Evolutionary conservation across 495 filamentous ascomycete species (phyloP).

Genomic region (Lindgomyces ingoldianus): DNA sequence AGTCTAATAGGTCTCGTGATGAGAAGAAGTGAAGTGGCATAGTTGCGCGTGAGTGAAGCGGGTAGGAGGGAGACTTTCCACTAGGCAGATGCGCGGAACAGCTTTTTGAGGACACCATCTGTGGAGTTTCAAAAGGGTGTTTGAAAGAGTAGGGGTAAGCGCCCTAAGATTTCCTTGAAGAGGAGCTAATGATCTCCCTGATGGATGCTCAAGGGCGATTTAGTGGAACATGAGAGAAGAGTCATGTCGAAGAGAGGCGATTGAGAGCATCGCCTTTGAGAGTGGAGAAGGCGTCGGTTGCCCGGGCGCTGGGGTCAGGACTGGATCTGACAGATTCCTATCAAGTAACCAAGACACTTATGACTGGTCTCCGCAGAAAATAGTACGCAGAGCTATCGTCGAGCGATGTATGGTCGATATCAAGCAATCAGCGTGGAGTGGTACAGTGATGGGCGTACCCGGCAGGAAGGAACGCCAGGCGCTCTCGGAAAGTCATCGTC

Average conservation of each 20-base stretch:
- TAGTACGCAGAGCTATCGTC: conserved; percentile 28
- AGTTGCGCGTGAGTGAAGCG: no score
- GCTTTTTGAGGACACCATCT: no score
- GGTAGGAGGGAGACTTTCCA: no score
- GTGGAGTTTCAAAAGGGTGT: no score
- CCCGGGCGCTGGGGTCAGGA: not conserved
- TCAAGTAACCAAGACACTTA: conserved; percentile 28
- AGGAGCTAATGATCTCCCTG: not conserved
- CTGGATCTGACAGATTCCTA: conserved; percentile 25
- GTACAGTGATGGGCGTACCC: conserved; percentile 12
- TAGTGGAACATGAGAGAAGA: no score
- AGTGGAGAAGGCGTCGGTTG: not conserved
- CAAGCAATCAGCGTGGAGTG: conserved; percentile 28
- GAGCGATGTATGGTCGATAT: conserved; percentile 18
- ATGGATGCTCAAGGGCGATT: no score
- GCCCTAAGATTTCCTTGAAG: no score
- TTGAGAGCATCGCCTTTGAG: not conserved
- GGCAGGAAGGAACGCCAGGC: not conserved
- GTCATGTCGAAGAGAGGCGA: not conserved
- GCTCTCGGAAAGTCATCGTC: not conserved
- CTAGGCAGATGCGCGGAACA: no score
- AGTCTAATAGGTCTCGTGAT: no score
- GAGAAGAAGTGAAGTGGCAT: no score
- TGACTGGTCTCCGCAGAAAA: not conserved
- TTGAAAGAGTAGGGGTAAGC: no score